Base-by-base conservation (phyloP, 2,329 filamentous ascomycete genomes). In the Allantophomopsis lycopodina region DNA sequence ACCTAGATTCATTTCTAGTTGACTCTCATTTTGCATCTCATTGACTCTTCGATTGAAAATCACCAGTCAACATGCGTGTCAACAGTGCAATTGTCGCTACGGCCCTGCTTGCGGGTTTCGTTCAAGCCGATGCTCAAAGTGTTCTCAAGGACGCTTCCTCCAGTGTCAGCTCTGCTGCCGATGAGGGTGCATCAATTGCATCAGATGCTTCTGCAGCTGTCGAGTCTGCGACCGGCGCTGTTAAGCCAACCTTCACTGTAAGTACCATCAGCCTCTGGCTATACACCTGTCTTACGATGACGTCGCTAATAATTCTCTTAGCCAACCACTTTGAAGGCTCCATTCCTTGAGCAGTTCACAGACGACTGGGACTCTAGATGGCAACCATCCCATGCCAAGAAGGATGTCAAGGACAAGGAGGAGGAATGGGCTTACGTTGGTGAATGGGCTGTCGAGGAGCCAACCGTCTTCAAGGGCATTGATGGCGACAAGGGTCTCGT, bases 261-360 rank as follows among this genome's bases (percentile, higher is more conserved):
- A 69, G 86, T 71, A 45, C 30, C 39, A 40, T 43, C 4, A 32
- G 41, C 36, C 42, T 35, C 32, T 38, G 7, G 69, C 15, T 36
- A 3, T 32, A n/a, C 28, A 12, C n/a, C 35, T 10, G 5, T 20
- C 14, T 17, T 11, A 4, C 14, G n/a, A 14, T 16, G n/a, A 15
- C 2, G 14, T 7, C n/a, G 32, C 35, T n/a, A 23, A 28, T 30
- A 32, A 32, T 48, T 52, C 40, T 30, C 36, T 13, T 56, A 98
- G 89, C 88, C 91, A 44, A 85, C 87, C 49, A 73, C 69, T 47
- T 61, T 96, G 56, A 91, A 95, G 68, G 91, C 81, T 51, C 85
- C 87, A 44, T 98, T 98, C 76, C 69, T 96, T 48, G 91, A 98
- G 71, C 91, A 98, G 65, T 98, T 98, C 71, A 94, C 85, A 65